Percentiles rank a stretch among this genome's conserved stretches.
Conservation (phyloP, 2,329 filamentous ascomycete species). For the Aspergillus hiratsukae region DNA sequence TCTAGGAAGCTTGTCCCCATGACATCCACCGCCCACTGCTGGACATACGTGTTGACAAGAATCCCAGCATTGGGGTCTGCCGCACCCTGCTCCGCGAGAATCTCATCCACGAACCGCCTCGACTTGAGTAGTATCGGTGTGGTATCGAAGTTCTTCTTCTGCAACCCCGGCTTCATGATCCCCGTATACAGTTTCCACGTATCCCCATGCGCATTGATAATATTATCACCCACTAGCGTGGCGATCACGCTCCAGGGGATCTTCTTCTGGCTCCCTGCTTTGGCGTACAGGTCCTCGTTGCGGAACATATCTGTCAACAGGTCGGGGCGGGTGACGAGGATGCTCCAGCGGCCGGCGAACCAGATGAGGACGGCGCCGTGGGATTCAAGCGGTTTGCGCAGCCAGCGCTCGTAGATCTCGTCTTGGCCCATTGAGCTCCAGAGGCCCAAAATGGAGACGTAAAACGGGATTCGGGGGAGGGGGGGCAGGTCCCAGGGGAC, state of each 20-base stretch:
- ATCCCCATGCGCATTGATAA: conserved; percentile 7
- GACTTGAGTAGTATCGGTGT: conserved; percentile 20
- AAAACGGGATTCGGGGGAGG: conserved; percentile 22
- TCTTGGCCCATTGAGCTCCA: conserved; percentile 24
- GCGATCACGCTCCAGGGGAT: conserved; percentile 39
- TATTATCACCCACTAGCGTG: conserved; percentile 22
- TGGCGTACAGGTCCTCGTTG: conserved; percentile 29
- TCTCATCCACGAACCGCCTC: conserved; percentile 18
- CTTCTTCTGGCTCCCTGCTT: conserved; percentile 41
- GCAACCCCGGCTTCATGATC: conserved; percentile 7
- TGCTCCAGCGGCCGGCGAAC: conserved; percentile 48
- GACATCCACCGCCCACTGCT: conserved; percentile 25
- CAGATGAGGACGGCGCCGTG: conserved; percentile 47
- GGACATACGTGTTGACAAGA: conserved; percentile 18
- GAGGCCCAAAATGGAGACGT: conserved; percentile 21
- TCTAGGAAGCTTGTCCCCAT: conserved; percentile 24
- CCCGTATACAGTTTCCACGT: neutral
- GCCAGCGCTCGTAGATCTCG: conserved; percentile 22
- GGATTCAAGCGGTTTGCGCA: conserved; percentile 20
- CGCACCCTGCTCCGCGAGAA: conserved; percentile 18
- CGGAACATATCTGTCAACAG: conserved; percentile 41
- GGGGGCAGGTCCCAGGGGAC: conserved; percentile 17
- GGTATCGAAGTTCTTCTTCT: conserved; percentile 18
- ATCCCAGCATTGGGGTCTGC: too few relatives aligned
- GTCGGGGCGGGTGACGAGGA: conserved; percentile 43